phyloP scores from a whole-genome alignment of 768 basidiomycete species.

The Termitomyces sp. region DNA sequence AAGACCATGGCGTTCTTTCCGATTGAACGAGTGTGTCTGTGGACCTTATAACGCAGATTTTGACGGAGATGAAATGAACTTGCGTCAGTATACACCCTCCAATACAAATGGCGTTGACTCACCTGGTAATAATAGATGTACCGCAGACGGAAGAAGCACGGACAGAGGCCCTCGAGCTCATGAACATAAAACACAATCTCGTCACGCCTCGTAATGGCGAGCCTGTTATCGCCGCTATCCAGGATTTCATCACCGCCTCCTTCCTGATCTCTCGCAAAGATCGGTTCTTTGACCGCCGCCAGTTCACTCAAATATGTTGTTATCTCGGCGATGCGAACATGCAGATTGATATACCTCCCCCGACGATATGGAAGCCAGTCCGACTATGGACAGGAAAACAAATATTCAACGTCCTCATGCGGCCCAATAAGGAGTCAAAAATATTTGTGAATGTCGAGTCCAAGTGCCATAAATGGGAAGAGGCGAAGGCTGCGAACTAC shows the following conservation, averaged over 20 bases:
- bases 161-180: constrained; percentile 94
- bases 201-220: constrained; percentile 98
- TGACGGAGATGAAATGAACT: constrained; percentile 99
- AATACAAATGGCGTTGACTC: constrained; percentile 1
- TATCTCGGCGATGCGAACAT: constrained; percentile 90
- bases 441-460: constrained; percentile 94
- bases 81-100: constrained; percentile 57
- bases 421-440: constrained; percentile 79
- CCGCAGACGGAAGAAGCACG: constrained; percentile 98
- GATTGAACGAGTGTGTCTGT: constrained; percentile 98
- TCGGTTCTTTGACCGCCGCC: constrained; percentile 87
- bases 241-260: constrained; percentile 99
- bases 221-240: constrained; percentile 98
- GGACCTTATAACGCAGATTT: constrained; percentile 99
- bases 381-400: constrained; percentile 98
- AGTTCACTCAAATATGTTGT: constrained; percentile 95
- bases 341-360: constrained; percentile 94
- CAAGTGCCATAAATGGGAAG: constrained; percentile 89
- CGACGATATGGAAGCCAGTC: constrained; percentile 89
- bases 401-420: constrained; percentile 96
- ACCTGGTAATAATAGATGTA: constrained; percentile 59
- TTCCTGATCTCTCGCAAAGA: constrained; percentile 93
- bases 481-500: constrained; percentile 65
- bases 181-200: constrained; percentile 95
- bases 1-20: constrained; percentile 95